These are phyloP conservation scores for Calocera viscosa DNA, from an alignment of 768 basidiomycete species.

Conservation along the genomic window DNA sequence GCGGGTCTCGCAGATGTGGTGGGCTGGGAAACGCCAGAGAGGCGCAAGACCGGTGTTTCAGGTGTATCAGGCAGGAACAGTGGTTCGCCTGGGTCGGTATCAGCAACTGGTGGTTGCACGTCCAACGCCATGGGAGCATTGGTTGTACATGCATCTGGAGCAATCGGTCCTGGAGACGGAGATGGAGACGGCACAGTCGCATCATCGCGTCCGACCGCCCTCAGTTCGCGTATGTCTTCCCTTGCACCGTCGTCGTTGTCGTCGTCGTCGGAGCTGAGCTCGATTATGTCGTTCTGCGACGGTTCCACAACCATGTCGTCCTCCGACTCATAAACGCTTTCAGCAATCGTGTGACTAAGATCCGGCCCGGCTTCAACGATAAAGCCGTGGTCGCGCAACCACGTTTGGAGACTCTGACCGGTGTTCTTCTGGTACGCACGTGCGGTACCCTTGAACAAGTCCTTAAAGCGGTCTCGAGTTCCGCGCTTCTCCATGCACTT, in stretches of 20 bases:
- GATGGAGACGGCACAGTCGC: no score
- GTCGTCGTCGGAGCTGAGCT: no score
- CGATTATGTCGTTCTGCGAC: no score
- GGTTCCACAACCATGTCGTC: not conserved
- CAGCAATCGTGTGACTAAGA: not conserved
- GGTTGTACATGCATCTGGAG: no score
- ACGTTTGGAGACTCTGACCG: not conserved
- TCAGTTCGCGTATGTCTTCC: no score
- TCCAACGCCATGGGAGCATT: not conserved
- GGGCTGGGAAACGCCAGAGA: not conserved
- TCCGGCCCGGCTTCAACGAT: not conserved
- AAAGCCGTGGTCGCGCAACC: not conserved
- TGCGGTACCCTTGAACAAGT: not conserved
- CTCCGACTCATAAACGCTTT: not conserved
- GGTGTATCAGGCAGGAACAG: not conserved
- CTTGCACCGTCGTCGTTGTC: no score
- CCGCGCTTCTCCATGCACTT: slow-evolving; percentile 1
- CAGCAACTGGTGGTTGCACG: not conserved
- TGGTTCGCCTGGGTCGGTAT: not conserved
- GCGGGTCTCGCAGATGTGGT: not conserved
- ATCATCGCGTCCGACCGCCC: no score
- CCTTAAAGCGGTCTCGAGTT: not conserved
- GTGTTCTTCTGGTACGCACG: not conserved
- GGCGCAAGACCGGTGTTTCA: not conserved
- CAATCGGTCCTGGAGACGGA: no score